phyloP scores from a whole-genome alignment of 164 flowering plant genomes.

The Brasenia schreberi region DNA sequence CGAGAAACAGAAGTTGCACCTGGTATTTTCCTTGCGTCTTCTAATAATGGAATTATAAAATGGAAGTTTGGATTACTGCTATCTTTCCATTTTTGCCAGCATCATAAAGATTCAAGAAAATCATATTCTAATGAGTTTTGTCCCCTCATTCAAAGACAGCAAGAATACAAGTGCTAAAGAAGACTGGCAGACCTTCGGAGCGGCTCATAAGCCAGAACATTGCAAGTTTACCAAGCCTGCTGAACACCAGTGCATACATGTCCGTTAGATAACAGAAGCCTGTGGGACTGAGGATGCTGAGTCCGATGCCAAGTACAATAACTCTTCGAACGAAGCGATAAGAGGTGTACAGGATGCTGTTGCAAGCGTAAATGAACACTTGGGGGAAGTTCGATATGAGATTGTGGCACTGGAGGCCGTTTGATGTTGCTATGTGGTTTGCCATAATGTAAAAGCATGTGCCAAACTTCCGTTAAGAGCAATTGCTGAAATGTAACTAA shows the following conservation, averaged over 20 bases:
- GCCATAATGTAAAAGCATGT: too few species aligned
- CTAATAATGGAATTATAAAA: background rate
- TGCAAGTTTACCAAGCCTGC: constrained; percentile 51
- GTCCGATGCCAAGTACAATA: constrained; percentile 77
- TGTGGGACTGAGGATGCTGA: constrained; percentile 94
- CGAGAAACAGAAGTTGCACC: constrained; percentile 75
- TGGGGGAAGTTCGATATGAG: constrained; percentile 88
- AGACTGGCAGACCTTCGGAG: constrained; percentile 91
- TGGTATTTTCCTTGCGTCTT: constrained; percentile 26
- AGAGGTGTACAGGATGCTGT: constrained; percentile 91
- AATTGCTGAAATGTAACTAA: too few species aligned
- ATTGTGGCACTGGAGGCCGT: constrained; percentile 58
- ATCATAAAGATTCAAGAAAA: background rate
- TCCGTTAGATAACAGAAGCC: constrained; percentile 75
- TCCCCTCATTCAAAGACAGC: constrained; percentile 41
- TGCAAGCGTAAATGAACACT: constrained; percentile 59
- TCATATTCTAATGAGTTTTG: background rate
- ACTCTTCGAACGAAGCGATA: constrained; percentile 76
- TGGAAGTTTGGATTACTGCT: background rate
- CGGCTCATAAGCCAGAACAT: constrained; percentile 64
- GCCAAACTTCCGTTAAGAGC: too few species aligned
- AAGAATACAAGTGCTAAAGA: constrained; percentile 81
- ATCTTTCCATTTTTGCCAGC: background rate
- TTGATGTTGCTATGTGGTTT: background rate
- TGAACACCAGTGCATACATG: constrained; percentile 62